A percentile compares a stretch with the other conserved stretches of the same genome.
Conservation (phyloP, 2,329 filamentous ascomycete species). For the Trichoderma sp. region DNA sequence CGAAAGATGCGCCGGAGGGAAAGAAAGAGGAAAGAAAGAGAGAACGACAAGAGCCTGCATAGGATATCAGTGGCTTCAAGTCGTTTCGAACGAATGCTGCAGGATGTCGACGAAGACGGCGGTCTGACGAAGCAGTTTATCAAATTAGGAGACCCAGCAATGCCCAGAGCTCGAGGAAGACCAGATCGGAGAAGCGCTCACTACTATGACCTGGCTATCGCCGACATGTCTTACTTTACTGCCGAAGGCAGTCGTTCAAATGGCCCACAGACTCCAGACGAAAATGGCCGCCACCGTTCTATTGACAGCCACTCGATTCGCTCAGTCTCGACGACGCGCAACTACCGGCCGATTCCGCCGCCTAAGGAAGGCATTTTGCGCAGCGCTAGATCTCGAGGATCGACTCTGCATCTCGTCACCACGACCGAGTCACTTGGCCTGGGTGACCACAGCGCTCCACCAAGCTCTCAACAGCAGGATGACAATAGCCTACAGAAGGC, state of each 20-base stretch:
- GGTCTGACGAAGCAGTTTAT: conserved; percentile 49
- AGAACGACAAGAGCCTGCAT: conserved; percentile 72
- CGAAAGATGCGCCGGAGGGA: conserved; percentile 80
- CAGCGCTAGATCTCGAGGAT: conserved; percentile 73
- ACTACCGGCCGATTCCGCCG: conserved; percentile 74
- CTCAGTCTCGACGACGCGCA: conserved; percentile 74
- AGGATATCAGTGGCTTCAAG: conserved; percentile 88
- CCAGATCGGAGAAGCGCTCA: conserved; percentile 74
- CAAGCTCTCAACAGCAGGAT: conserved; percentile 32
- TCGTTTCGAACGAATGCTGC: conserved; percentile 74
- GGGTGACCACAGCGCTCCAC: conserved; percentile 28
- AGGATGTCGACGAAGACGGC: conserved; percentile 78
- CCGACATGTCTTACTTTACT: conserved; percentile 76
- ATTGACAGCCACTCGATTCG: conserved; percentile 78
- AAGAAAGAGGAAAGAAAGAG: conserved; percentile 79
- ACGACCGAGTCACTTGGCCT: conserved; percentile 53
- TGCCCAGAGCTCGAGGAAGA: conserved; percentile 71
- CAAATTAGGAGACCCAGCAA: conserved; percentile 45
- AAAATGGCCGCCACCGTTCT: conserved; percentile 62
- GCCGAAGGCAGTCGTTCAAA: conserved; percentile 60
- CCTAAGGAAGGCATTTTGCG: conserved; percentile 77
- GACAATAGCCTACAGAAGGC: conserved; percentile 46
- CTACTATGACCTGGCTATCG: conserved; percentile 63
- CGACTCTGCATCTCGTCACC: conserved; percentile 83
- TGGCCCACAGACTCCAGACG: conserved; percentile 31